Conservation (phyloP, 2,329 filamentous ascomycete genomes). For the Xylaria sp. region DNA sequence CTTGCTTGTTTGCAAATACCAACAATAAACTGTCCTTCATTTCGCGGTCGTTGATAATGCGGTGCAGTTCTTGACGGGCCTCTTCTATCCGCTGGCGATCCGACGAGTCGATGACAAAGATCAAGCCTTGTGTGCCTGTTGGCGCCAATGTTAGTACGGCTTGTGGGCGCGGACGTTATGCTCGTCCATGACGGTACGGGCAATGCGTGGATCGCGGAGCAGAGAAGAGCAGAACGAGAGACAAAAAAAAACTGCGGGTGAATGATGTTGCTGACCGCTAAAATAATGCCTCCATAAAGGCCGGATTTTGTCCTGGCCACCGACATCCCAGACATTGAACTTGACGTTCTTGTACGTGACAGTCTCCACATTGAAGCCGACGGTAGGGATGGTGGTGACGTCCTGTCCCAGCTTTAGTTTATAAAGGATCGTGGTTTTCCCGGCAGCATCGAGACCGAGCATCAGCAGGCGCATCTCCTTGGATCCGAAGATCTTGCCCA, state of each 20-base stretch:
- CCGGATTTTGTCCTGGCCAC: slow-evolving; percentile 98
- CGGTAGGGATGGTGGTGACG: slow-evolving; percentile 97
- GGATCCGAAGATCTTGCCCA: slow-evolving; percentile 98
- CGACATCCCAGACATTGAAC: slow-evolving; percentile 99
- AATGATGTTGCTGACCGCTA: slow-evolving; percentile 65
- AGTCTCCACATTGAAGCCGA: slow-evolving; percentile 99
- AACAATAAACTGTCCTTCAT: slow-evolving; percentile 95
- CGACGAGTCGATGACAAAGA: slow-evolving; percentile 98
- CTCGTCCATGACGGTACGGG: no score
- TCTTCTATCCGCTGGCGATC: slow-evolving; percentile 93
- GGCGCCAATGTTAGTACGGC: slow-evolving; percentile 23
- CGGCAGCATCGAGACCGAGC: slow-evolving; percentile 96
- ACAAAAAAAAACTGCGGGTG: not conserved
- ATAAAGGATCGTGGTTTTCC: slow-evolving; percentile 99
- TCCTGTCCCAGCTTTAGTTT: slow-evolving; percentile 99
- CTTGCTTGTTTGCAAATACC: slow-evolving; percentile 99
- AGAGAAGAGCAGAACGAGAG: no score
- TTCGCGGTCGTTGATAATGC: slow-evolving; percentile 97
- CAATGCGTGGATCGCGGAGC: no score
- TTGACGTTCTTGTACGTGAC: slow-evolving; percentile 99
- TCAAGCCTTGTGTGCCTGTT: slow-evolving; percentile 91
- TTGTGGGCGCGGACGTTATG: not conserved
- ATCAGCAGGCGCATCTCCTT: slow-evolving; percentile 99
- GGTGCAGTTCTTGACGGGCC: slow-evolving; percentile 91
- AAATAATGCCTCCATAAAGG: slow-evolving; percentile 99